Conservation (phyloP, 1,284 basidiomycete genomes). For the Heterobasidion parviporum region DNA sequence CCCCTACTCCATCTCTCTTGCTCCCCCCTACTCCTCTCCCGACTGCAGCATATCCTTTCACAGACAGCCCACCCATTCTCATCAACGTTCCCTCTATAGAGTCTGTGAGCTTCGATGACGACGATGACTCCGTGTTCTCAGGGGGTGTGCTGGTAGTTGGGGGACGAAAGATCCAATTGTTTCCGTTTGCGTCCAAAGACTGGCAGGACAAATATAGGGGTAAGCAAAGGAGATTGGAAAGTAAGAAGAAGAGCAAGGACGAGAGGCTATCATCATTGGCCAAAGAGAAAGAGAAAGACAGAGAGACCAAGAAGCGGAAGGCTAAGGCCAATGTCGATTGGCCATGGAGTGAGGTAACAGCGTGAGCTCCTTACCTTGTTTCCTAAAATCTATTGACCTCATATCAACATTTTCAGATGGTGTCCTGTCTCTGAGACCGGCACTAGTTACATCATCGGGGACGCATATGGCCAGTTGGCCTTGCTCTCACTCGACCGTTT, state of each 20-base stretch:
- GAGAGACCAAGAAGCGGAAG: constrained; percentile 45
- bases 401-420: constrained; percentile 30
- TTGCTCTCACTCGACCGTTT: constrained; percentile 51
- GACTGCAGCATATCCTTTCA: constrained; percentile 17
- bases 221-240: constrained; percentile 43
- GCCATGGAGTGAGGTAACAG: constrained; percentile 63
- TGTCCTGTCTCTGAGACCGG: constrained; percentile 35
- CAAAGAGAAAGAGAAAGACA: constrained; percentile 46
- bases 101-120: constrained; percentile 17
- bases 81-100: constrained; percentile 34
- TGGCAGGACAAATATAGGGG: constrained; percentile 42
- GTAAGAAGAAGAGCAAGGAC: constrained; percentile 35
- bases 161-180: constrained; percentile 53
- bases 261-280: constrained; percentile 31
- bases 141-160: constrained; percentile 69
- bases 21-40: constrained; percentile 32
- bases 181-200: constrained; percentile 40
- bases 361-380: constrained; percentile 31
- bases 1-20: constrained; percentile 36
- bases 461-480: constrained; percentile 68
- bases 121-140: constrained; percentile 26
- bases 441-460: constrained; percentile 61
- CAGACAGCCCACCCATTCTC: constrained; percentile 34
- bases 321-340: constrained; percentile 48
- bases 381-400: constrained; percentile 2